Conservation (phyloP, 495 filamentous ascomycete species). For the Lophiotrema nucula region DNA sequence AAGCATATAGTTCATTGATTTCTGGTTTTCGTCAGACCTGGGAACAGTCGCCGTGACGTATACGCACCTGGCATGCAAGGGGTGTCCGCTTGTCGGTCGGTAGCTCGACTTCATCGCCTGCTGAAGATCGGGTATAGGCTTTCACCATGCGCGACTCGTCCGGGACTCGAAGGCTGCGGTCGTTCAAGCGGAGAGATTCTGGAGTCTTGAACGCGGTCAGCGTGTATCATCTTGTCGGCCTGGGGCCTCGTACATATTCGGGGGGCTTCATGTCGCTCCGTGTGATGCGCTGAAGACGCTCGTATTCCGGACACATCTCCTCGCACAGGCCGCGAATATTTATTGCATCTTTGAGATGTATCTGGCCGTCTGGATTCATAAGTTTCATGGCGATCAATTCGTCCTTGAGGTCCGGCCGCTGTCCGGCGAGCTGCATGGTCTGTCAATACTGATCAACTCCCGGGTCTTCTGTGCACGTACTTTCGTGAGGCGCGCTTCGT, state of each 20-base stretch:
- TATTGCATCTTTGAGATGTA: conserved; percentile 65
- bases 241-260: conserved; percentile 51
- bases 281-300: conserved; percentile 75
- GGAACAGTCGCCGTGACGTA: too few species aligned
- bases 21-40: conserved; percentile 30
- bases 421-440: too few species aligned
- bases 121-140: conserved; percentile 83
- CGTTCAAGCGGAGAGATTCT: too few species aligned
- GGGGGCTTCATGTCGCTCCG: conserved; percentile 54
- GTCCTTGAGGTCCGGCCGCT: conserved; percentile 47
- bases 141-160: conserved; percentile 71
- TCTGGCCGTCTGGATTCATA: conserved; percentile 85
- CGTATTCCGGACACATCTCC: conserved; percentile 92
- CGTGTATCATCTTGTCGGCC: too few species aligned
- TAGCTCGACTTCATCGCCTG: conserved; percentile 85
- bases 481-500: too few species aligned
- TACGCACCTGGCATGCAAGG: conserved; percentile 55
- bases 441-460: too few species aligned
- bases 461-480: too few species aligned
- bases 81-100: conserved; percentile 90
- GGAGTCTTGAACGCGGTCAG: too few species aligned
- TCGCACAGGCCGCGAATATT: conserved; percentile 71
- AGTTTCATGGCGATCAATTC: conserved; percentile 69
- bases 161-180: conserved; percentile 41
- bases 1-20: conserved; percentile 81